A percentile compares a stretch with the other conserved stretches of the same genome.
Conservation (phyloP, 805 yeast genomes). For the Saccharomycopsis lassenensis region DNA sequence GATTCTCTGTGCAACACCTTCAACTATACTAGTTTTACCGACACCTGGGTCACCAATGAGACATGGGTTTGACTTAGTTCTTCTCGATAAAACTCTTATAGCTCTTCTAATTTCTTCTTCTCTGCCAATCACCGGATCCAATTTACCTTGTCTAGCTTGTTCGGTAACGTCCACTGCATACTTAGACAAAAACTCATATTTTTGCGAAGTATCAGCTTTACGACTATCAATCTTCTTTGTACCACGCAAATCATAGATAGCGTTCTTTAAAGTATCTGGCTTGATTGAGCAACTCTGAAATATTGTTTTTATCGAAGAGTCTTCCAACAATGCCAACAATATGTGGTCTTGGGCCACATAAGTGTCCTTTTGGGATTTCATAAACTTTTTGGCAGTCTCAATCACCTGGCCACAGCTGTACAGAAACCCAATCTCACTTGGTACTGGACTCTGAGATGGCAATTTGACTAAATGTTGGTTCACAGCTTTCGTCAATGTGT, state of each 20-base stretch:
- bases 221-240: slow-evolving; percentile 86
- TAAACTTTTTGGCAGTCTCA: slow-evolving; percentile 63
- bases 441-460: slow-evolving; percentile 86
- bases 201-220: slow-evolving; percentile 81
- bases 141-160: slow-evolving; percentile 84
- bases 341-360: slow-evolving; percentile 93
- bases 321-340: slow-evolving; percentile 75
- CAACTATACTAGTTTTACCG: slow-evolving; percentile 96
- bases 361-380: slow-evolving; percentile 79
- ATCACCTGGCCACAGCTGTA: slow-evolving; percentile 69
- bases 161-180: slow-evolving; percentile 93
- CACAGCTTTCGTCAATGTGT: slow-evolving; percentile 63
- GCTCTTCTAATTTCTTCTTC: slow-evolving; percentile 97
- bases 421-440: slow-evolving; percentile 66
- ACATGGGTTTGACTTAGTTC: slow-evolving; percentile 95
- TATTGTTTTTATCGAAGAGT: slow-evolving; percentile 53
- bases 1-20: slow-evolving; percentile 96
- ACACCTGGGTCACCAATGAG: slow-evolving; percentile 99
- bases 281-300: slow-evolving; percentile 65
- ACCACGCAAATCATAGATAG: slow-evolving; percentile 76
- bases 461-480: slow-evolving; percentile 73
- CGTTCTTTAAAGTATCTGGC: slow-evolving; percentile 61
- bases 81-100: slow-evolving; percentile 89
- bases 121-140: slow-evolving; percentile 97
- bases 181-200: slow-evolving; percentile 74